phyloP scores from a whole-genome alignment of 257 asterid genomes.

The Eustoma russellianum region DNA sequence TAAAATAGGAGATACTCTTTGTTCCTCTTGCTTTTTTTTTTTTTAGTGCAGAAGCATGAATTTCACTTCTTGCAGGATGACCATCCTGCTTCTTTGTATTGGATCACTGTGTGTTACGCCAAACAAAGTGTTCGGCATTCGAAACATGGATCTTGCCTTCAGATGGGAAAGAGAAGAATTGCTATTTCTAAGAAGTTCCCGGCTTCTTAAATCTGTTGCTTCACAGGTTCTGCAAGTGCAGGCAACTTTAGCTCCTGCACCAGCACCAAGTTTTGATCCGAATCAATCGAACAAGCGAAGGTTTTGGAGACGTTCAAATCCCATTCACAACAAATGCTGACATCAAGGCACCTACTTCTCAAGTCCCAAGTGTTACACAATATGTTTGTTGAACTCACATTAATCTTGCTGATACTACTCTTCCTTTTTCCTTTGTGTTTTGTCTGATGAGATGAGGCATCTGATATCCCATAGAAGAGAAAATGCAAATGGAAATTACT shows the following conservation, averaged over 20 bases:
- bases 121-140: constrained; percentile 31
- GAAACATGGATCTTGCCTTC: constrained; percentile 38
- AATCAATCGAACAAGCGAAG: constrained; percentile 56
- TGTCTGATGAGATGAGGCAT: constrained; percentile 6
- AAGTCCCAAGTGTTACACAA: not conserved
- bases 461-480: constrained; percentile 8
- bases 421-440: not conserved
- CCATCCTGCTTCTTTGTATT: constrained; percentile 33
- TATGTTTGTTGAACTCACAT: constrained; percentile 10
- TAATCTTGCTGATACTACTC: not conserved
- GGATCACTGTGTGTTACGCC: constrained; percentile 33
- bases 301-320: constrained; percentile 70
- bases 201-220: constrained; percentile 23
- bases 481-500: constrained; percentile 7
- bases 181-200: constrained; percentile 17
- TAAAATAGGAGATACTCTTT: constrained; percentile 9
- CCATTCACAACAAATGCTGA: constrained; percentile 69
- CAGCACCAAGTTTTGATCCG: constrained; percentile 51
- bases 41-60: constrained; percentile 35
- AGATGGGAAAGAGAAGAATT: constrained; percentile 24
- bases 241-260: constrained; percentile 47
- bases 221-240: constrained; percentile 32
- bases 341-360: constrained; percentile 7
- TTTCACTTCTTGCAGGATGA: constrained; percentile 22
- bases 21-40: constrained; percentile 6